Conservation (phyloP, 768 basidiomycete species). For the Sporobolomyces roseus region DNA sequence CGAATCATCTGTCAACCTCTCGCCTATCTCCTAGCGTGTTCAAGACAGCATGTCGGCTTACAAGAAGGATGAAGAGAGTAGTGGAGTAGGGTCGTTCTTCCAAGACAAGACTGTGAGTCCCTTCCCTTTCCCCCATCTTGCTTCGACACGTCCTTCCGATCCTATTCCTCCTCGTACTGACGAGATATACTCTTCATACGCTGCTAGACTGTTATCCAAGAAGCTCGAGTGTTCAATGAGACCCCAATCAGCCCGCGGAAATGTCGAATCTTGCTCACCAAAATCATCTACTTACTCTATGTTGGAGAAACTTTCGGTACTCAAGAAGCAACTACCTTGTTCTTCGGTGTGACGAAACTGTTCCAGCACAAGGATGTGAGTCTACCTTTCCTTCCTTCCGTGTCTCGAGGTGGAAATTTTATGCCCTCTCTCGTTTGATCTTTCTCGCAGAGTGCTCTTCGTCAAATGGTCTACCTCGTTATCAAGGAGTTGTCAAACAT, state of each 20-base stretch:
- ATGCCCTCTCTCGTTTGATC: not conserved
- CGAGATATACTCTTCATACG: too few relatives aligned
- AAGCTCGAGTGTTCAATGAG: slow-evolving; percentile 98
- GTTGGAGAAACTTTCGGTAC: slow-evolving; percentile 90
- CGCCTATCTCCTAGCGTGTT: not conserved
- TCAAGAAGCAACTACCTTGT: slow-evolving; percentile 93
- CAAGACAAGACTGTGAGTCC: slow-evolving; percentile 41
- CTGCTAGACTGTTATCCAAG: slow-evolving; percentile 79
- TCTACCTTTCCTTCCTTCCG: not conserved
- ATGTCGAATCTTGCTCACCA: slow-evolving; percentile 90
- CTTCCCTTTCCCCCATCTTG: not conserved
- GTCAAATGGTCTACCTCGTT: slow-evolving; percentile 96
- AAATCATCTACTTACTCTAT: slow-evolving; percentile 94
- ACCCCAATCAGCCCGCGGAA: slow-evolving; percentile 97
- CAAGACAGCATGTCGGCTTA: slow-evolving; percentile 58
- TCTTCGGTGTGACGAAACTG: slow-evolving; percentile 97
- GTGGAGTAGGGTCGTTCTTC: slow-evolving; percentile 77
- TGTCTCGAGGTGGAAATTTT: not conserved
- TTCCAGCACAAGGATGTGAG: slow-evolving; percentile 99
- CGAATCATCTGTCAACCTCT: not conserved
- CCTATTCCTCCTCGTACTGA: too few relatives aligned
- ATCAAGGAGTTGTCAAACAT: slow-evolving; percentile 94
- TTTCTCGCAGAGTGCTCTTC: slow-evolving; percentile 69
- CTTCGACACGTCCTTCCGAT: slow-evolving; percentile 23
- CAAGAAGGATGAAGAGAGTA: slow-evolving; percentile 93